phyloP scores from a whole-genome alignment of 139 green algal genomes.

The Diplosphaera chodatii region DNA sequence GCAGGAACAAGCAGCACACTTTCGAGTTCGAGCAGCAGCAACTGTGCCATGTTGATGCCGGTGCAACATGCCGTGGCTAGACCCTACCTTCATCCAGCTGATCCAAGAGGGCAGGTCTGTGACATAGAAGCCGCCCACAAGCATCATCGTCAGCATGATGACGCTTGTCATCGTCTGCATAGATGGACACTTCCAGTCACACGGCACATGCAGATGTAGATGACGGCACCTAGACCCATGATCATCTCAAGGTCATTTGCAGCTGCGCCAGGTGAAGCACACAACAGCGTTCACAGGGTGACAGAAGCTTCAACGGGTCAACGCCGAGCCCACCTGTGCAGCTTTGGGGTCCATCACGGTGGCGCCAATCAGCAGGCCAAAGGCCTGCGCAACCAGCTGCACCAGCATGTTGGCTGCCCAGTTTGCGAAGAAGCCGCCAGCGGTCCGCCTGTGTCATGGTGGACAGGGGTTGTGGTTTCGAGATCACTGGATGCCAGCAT shows the following conservation, averaged over 20 bases:
- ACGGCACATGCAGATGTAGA: no score
- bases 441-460: conserved; percentile 21
- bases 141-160: conserved; percentile 48
- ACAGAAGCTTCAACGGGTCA: no score
- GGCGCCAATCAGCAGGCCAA: conserved; percentile 69
- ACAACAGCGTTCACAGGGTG: no score
- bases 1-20: no score
- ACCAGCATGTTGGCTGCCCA: conserved; percentile 43
- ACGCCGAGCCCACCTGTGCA: conserved; percentile 22
- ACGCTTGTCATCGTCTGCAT: conserved; percentile 46
- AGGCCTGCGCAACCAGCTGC: conserved; percentile 42
- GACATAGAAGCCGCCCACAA: conserved; percentile 62
- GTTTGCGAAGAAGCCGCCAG: conserved; percentile 58
- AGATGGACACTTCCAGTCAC: neutral
- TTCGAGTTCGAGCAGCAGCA: no score
- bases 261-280: no score
- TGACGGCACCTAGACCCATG: no score
- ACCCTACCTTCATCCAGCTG: conserved; percentile 50
- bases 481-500: no score
- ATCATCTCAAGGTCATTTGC: no score
- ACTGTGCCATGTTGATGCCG: no score
- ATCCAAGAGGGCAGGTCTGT: conserved; percentile 52
- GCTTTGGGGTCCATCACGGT: conserved; percentile 52
- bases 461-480: no score
- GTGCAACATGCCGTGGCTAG: no score